These are phyloP conservation scores for Chloridella minuta DNA, from an alignment of 352 stramenopile genomes.

Conservation along the genomic window DNA sequence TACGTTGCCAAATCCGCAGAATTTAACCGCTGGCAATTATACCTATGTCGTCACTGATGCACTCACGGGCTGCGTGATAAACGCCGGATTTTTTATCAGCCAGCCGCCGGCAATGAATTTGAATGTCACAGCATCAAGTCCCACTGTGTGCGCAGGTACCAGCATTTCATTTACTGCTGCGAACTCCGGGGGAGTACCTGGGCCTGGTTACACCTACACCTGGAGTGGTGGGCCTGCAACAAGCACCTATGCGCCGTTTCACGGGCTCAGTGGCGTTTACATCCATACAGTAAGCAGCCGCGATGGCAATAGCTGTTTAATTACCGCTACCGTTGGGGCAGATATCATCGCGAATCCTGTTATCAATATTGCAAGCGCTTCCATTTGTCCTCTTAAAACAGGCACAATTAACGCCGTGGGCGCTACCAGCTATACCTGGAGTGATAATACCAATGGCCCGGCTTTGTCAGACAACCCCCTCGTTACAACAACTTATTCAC, in stretches of 20 bases:
- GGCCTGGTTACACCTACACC: neutral
- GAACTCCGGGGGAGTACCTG: neutral
- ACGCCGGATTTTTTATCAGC: neutral
- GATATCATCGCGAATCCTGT: neutral
- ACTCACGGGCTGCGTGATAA: neutral
- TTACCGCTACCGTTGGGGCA: neutral
- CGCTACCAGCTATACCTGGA: neutral
- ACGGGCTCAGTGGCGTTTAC: neutral
- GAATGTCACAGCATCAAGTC: neutral
- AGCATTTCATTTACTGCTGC: neutral
- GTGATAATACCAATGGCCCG: neutral
- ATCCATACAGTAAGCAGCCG: neutral
- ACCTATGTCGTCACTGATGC: neutral
- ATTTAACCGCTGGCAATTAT: neutral
- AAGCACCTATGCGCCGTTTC: neutral
- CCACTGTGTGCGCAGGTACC: neutral
- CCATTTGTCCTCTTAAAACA: neutral
- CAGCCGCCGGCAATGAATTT: neutral
- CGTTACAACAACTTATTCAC: neutral
- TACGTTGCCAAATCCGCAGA: neutral
- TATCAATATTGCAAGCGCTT: neutral
- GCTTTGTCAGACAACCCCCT: neutral
- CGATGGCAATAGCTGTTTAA: neutral
- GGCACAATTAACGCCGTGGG: neutral
- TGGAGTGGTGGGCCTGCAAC: neutral